Evolutionary conservation across 805 yeast species (phyloP).

Genomic region (Maudiozyma bulderi): DNA sequence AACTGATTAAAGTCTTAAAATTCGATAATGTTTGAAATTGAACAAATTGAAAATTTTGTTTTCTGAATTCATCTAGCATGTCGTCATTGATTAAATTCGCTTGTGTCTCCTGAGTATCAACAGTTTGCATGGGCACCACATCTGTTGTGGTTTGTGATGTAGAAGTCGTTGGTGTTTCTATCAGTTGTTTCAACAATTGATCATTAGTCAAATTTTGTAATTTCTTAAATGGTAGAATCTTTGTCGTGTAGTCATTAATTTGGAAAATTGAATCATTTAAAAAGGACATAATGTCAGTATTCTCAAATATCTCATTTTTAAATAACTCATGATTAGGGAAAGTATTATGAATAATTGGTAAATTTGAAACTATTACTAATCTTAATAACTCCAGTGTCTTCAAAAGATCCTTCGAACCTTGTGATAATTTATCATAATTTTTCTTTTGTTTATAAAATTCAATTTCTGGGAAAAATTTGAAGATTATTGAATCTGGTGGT

Average conservation of each 20-base stretch:
- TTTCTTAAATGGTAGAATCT: conserved; percentile 8
- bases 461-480: conserved; percentile 26
- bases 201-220: background rate
- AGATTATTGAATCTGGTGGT: conserved; percentile 13
- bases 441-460: conserved; percentile 12
- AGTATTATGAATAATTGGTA: conserved; percentile 21
- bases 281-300: conserved; percentile 18
- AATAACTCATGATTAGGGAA: conserved; percentile 28
- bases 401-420: conserved; percentile 14
- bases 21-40: conserved; percentile 23
- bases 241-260: conserved; percentile 5
- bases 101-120: background rate
- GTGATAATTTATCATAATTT: conserved; percentile 8
- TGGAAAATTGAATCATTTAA: conserved; percentile 10
- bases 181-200: conserved; percentile 6
- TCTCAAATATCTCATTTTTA: conserved; percentile 15
- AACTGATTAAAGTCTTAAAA: conserved; percentile 17
- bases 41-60: conserved; percentile 15
- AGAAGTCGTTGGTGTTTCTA: conserved; percentile 1
- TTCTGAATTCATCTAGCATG: conserved; percentile 5
- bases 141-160: background rate
- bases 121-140: background rate
- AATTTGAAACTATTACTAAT: conserved; percentile 13
- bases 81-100: conserved; percentile 3
- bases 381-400: conserved; percentile 17